A percentile compares a stretch with the other conserved stretches of the same genome.
Evolutionary conservation across 1,139 yeast species (phyloP).

Genomic region (Pichia sp.): DNA sequence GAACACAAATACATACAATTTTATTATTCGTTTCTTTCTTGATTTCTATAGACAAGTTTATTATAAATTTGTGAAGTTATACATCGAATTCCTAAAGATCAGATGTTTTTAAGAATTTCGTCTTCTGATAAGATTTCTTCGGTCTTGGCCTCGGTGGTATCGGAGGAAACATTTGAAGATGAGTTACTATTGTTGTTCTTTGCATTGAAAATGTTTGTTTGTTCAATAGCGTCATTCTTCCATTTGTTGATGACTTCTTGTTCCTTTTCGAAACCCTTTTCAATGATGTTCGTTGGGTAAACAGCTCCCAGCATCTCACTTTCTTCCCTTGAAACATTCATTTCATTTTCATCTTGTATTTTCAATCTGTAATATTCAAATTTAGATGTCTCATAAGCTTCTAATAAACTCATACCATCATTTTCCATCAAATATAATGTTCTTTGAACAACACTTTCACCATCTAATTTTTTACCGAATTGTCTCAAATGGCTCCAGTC

Average conservation of each 20-base stretch:
- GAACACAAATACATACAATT: too few species aligned
- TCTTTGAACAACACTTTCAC: conserved; percentile 92
- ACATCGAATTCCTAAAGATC: too few species aligned
- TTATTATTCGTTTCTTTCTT: too few species aligned
- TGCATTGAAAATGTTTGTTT: conserved; percentile 40
- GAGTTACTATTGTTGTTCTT: conserved; percentile 18
- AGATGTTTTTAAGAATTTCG: conserved; percentile 10
- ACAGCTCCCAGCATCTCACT: conserved; percentile 79
- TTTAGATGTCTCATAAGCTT: conserved; percentile 81
- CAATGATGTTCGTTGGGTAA: conserved; percentile 52
- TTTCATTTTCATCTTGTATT: conserved; percentile 74
- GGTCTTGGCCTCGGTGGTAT: conserved; percentile 10
- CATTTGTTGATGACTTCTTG: conserved; percentile 64
- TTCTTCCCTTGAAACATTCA: conserved; percentile 75
- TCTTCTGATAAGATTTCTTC: conserved; percentile 15
- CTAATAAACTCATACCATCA: conserved; percentile 30
- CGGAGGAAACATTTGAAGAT: conserved; percentile 9
- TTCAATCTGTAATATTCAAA: conserved; percentile 81
- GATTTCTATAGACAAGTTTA: too few species aligned
- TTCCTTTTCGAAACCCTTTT: conserved; percentile 64
- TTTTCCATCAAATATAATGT: conserved; percentile 59
- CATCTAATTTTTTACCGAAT: conserved; percentile 66
- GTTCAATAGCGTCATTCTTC: conserved; percentile 60
- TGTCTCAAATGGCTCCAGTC: conserved; percentile 83
- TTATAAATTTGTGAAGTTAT: too few species aligned